Conservation (phyloP, 1,139 yeast genomes). For the Hyphopichia wangnamkhiaoensis region DNA sequence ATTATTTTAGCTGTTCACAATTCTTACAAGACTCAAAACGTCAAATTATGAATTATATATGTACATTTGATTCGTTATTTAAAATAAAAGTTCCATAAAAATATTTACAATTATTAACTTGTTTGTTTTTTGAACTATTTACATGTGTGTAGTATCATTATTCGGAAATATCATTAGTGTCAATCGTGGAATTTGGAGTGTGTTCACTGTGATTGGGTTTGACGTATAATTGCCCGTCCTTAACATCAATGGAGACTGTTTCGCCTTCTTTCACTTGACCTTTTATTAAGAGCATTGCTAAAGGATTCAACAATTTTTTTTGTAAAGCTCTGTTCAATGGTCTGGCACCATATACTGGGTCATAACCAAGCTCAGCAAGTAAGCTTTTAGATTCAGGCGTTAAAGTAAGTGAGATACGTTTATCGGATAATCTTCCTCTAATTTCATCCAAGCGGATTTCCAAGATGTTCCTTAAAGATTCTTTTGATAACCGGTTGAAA, state of each 20-base stretch:
- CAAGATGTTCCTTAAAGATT: slow-evolving; percentile 73
- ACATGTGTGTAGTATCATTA: neutral
- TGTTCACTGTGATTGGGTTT: slow-evolving; percentile 48
- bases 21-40: no score
- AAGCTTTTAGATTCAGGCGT: slow-evolving; percentile 67
- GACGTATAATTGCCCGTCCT: slow-evolving; percentile 32
- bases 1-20: no score
- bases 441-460: slow-evolving; percentile 82
- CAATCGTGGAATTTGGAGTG: neutral
- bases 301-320: slow-evolving; percentile 77
- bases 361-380: slow-evolving; percentile 85
- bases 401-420: slow-evolving; percentile 68
- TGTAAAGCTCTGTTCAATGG: slow-evolving; percentile 91
- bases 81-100: no score
- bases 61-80: no score
- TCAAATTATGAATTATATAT: no score
- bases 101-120: no score
- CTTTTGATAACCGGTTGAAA: slow-evolving; percentile 82
- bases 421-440: slow-evolving; percentile 72
- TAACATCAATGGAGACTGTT: slow-evolving; percentile 45
- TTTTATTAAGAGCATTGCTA: slow-evolving; percentile 75
- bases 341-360: slow-evolving; percentile 90
- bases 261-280: slow-evolving; percentile 79
- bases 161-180: neutral
- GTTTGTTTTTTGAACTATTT: no score